phyloP scores from a whole-genome alignment of 2,329 filamentous ascomycete genomes.

The Verticillium tricorpus region DNA sequence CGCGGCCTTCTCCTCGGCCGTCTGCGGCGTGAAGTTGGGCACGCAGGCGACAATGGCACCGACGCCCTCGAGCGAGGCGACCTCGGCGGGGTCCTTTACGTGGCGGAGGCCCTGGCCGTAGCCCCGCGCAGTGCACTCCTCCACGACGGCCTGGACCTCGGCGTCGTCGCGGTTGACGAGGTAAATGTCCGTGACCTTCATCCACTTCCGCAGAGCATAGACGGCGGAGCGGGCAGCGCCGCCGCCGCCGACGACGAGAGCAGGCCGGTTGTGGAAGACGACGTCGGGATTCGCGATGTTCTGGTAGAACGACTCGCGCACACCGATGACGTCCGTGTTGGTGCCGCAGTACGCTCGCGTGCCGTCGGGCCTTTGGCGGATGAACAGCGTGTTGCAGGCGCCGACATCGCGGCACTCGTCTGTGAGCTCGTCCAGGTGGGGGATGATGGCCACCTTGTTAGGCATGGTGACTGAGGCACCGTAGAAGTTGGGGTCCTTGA shows the following conservation, averaged over 20 bases:
- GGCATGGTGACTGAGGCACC: conserved; percentile 80
- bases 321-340: conserved; percentile 78
- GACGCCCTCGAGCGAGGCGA: conserved; percentile 50
- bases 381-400: conserved; percentile 75
- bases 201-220: conserved; percentile 67
- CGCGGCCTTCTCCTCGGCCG: conserved; percentile 56
- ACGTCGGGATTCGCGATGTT: conserved; percentile 42
- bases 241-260: conserved; percentile 71
- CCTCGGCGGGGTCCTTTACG: conserved; percentile 58
- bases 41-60: conserved; percentile 70
- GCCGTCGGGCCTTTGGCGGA: conserved; percentile 44
- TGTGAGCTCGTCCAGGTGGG: conserved; percentile 68
- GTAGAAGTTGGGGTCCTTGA: conserved; percentile 56
- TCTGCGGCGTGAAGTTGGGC: conserved; percentile 69
- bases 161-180: conserved; percentile 67
- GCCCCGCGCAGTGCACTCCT: conserved; percentile 55
- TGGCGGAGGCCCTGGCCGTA: conserved; percentile 58
- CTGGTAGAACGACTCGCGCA: conserved; percentile 65
- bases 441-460: conserved; percentile 73
- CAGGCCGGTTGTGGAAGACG: conserved; percentile 56
- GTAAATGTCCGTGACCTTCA: conserved; percentile 66
- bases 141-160: conserved; percentile 64
- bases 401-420: conserved; percentile 69
- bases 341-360: conserved; percentile 60
- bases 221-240: conserved; percentile 75